A percentile compares a stretch with the other conserved stretches of the same genome.
phyloP scores from a whole-genome alignment of 352 stramenopile species.

The Pythium monospermum region DNA sequence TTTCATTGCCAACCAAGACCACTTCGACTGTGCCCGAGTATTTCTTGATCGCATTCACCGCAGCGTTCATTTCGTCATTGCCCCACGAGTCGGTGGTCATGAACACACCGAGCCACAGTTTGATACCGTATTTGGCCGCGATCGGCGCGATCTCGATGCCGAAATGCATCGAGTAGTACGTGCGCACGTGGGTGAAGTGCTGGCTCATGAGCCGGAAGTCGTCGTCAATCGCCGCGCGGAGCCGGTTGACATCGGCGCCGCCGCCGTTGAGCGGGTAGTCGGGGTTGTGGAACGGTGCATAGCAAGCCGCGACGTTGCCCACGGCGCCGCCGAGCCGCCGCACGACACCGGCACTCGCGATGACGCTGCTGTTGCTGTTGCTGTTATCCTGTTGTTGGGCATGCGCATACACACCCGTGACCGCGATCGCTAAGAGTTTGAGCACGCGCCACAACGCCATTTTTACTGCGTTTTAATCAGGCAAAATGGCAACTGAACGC shows the following conservation, averaged over 20 bases:
- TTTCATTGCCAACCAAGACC: slow-evolving; percentile 47
- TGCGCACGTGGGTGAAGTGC: slow-evolving; percentile 49
- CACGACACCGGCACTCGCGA: neutral
- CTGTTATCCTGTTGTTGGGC: neutral
- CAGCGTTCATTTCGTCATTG: slow-evolving; percentile 32
- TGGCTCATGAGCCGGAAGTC: slow-evolving; percentile 42
- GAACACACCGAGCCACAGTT: slow-evolving; percentile 53
- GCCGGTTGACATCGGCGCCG: neutral
- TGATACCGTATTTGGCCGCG: slow-evolving; percentile 41
- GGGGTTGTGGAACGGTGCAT: slow-evolving; percentile 47
- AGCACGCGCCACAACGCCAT: slow-evolving; percentile 9
- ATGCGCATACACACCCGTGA: neutral
- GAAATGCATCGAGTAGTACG: slow-evolving; percentile 55
- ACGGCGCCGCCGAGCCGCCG: slow-evolving; percentile 5
- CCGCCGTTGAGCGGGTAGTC: slow-evolving; percentile 39
- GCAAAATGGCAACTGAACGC: no score
- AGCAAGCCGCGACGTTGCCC: slow-evolving; percentile 39
- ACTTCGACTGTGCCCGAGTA: slow-evolving; percentile 39
- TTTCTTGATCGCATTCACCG: slow-evolving; percentile 34
- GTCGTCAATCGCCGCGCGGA: slow-evolving; percentile 23
- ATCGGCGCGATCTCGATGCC: slow-evolving; percentile 40
- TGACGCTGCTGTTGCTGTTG: neutral
- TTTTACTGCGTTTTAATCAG: no score
- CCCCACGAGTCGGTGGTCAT: slow-evolving; percentile 44
- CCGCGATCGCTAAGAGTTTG: neutral